Evolutionary conservation across 495 filamentous ascomycete genomes (phyloP), one percentile per base, ranked within the genome.

Genomic region (Aspergillus ostianus): DNA sequence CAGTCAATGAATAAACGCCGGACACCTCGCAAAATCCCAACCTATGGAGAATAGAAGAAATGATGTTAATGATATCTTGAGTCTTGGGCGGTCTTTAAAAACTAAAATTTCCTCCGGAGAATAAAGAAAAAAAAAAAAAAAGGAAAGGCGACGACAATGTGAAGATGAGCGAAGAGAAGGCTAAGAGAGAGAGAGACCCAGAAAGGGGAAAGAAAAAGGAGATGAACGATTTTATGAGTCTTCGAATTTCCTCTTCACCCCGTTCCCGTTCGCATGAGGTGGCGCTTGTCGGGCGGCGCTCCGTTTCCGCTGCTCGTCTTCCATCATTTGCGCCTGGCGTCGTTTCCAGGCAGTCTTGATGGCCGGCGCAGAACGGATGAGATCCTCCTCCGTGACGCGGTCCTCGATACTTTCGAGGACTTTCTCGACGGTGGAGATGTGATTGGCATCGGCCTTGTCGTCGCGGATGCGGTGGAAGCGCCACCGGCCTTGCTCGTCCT

Each of bases 361-460:
- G 27, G 64, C 74, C 51, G 83, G 85, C n/a, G 85, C 85, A 1
- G 80, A 78, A 9, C 71, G 77, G 44, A 90, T 79, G 57, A 91
- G 76, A 63, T 90, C 85, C 51, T 88, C 72, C 71, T 89, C 70
- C 53, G 86, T 77, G 64, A 90, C 87, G 0, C 76, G 80, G 70
- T 96, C 91, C 57, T 83, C 73, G 54, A 97, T 95, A 72, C 88
- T 92, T 62, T 92, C 85, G 52, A 95, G 78, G 15, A 96, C 93
- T 61, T 86, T 90, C 20, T 87, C 75, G 2, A 95, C 91, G 0
- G 88, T 92, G 26, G 76, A 83, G 45, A 90, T 87, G 71, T 97
- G 91, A 69, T 98, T 98, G 3, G 89, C 91, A 60, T 96, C 89
- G 12, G 79, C 77, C 72, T 98, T 98, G 67, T 98, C 94, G 57